Conservation (phyloP, 1,139 yeast genomes). For the Scheffersomyces titani region DNA sequence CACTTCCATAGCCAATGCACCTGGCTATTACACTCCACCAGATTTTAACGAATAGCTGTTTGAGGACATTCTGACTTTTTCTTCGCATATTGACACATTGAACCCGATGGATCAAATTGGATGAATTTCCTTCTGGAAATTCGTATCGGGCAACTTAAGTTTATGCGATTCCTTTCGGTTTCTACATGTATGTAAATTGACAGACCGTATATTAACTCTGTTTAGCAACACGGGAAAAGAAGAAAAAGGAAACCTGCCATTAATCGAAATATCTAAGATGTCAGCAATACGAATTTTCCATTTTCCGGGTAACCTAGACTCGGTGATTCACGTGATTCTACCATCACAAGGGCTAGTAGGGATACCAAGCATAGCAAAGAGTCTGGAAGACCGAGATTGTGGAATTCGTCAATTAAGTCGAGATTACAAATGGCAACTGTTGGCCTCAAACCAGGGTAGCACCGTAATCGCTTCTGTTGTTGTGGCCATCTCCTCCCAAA, state of each 20-base stretch:
- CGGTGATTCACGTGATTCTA: constrained; percentile 2
- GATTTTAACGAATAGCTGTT: background rate
- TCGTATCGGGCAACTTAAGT: constrained; percentile 49
- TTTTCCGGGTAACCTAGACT: background rate
- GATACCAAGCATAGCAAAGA: background rate
- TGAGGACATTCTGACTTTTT: constrained; percentile 12
- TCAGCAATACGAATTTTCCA: background rate
- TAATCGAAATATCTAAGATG: too few species aligned
- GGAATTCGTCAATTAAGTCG: background rate
- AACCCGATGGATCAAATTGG: constrained; percentile 37
- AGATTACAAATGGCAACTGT: background rate
- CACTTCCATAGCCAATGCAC: background rate
- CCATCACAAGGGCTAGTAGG: constrained; percentile 1
- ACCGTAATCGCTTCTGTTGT: constrained; percentile 31
- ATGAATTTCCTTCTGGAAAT: constrained; percentile 12
- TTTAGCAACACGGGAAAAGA: background rate
- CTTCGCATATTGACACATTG: constrained; percentile 58
- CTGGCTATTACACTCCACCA: background rate
- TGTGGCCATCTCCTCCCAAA: constrained; percentile 34
- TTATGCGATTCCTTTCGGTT: constrained; percentile 26
- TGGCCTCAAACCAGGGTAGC: constrained; percentile 12
- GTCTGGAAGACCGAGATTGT: background rate
- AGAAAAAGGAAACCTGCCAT: too few species aligned
- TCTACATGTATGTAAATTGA: background rate
- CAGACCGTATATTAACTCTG: background rate